Percentiles rank a stretch among this genome's conserved stretches.
Conservation (phyloP, 495 filamentous ascomycete species). For the Xylaria curta region DNA sequence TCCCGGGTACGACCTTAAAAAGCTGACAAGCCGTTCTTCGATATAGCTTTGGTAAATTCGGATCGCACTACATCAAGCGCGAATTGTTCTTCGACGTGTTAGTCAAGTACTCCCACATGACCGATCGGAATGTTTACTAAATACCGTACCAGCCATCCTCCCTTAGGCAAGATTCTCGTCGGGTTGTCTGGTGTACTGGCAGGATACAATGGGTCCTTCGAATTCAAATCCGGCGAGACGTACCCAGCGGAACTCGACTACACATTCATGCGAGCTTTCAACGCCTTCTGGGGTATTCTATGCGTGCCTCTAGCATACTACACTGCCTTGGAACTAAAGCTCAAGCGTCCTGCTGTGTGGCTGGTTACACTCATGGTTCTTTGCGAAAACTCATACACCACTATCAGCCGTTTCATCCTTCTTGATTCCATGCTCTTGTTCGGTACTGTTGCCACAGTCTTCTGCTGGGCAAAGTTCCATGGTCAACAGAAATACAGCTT, state of each 20-base stretch:
- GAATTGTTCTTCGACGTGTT: constrained; percentile 99
- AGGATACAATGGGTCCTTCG: constrained; percentile 98
- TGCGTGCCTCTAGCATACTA: constrained; percentile 95
- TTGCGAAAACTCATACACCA: constrained; percentile 98
- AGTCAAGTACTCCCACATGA: constrained; percentile 31
- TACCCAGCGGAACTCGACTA: constrained; percentile 96
- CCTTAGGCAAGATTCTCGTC: constrained; percentile 97
- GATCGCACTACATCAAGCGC: constrained; percentile 96
- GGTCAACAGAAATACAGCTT: constrained; percentile 82
- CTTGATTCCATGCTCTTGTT: constrained; percentile 98
- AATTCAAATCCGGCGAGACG: constrained; percentile 97
- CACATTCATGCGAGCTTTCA: constrained; percentile 98
- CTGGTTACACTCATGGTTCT: constrained; percentile 95
- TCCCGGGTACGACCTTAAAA: constrained; percentile 12
- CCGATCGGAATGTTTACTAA: constrained; percentile 5
- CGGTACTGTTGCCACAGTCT: constrained; percentile 94
- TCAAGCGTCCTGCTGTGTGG: constrained; percentile 88
- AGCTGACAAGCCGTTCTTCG: constrained; percentile 39
- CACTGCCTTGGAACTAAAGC: constrained; percentile 87
- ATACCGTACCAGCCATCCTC: constrained; percentile 67
- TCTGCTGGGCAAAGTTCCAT: constrained; percentile 98
- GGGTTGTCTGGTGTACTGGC: constrained; percentile 94
- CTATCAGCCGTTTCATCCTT: constrained; percentile 96
- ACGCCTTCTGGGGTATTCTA: constrained; percentile 89
- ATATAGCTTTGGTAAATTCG: constrained; percentile 95